These are phyloP conservation scores for Xenoacremonium recifei DNA, from an alignment of 2,329 filamentous ascomycete species.

Conservation along the genomic window DNA sequence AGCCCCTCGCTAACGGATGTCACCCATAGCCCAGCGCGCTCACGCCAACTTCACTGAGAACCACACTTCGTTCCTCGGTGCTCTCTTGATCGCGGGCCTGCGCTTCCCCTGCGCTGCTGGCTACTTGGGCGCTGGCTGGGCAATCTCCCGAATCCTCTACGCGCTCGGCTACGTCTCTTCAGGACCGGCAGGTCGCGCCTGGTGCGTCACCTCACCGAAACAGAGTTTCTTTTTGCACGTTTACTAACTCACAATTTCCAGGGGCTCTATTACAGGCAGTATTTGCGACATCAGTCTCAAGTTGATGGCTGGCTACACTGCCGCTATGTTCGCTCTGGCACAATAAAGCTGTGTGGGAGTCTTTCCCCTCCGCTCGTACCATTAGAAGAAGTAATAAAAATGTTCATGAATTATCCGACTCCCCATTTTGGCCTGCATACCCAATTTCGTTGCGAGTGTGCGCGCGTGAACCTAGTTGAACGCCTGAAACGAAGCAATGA, in stretches of 20 bases:
- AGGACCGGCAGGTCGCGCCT: slow-evolving; percentile 43
- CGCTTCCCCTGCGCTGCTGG: slow-evolving; percentile 51
- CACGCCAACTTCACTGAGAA: slow-evolving; percentile 66
- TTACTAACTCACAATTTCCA: slow-evolving; percentile 16
- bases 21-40: slow-evolving; percentile 51
- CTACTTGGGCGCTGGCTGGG: slow-evolving; percentile 51
- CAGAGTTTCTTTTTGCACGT: neutral
- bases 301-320: slow-evolving; percentile 43
- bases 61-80: slow-evolving; percentile 49
- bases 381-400: too few species aligned
- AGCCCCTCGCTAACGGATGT: slow-evolving; percentile 5
- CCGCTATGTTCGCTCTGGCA: slow-evolving; percentile 35
- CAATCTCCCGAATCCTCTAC: slow-evolving; percentile 52
- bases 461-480: too few species aligned
- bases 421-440: too few species aligned
- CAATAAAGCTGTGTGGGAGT: too few species aligned
- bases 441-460: too few species aligned
- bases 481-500: too few species aligned
- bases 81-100: slow-evolving; percentile 56
- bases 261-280: slow-evolving; percentile 34
- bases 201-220: slow-evolving; percentile 17
- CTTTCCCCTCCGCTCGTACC: too few species aligned
- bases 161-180: slow-evolving; percentile 51
- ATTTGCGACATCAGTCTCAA: slow-evolving; percentile 40
- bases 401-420: too few species aligned